Evolutionary conservation across 2,329 filamentous ascomycete species (phyloP).

Genomic region (Zymoseptoria crescenta): DNA sequence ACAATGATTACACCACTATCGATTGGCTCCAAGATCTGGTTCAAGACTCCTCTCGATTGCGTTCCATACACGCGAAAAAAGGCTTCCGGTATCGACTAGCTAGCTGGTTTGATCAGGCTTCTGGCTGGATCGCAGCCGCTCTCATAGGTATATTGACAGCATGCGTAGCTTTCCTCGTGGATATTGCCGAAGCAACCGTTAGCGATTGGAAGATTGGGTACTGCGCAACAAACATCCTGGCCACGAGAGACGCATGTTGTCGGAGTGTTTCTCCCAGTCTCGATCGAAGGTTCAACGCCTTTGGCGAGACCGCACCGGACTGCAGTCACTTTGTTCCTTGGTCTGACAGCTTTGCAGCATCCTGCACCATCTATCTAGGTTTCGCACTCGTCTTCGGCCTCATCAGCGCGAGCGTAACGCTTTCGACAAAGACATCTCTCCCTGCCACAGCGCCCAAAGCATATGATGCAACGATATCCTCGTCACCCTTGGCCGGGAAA

Average conservation of each 20-base stretch:
- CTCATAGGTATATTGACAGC: conserved; percentile 50
- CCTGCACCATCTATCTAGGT: conserved; percentile 44
- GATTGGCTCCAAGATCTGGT: conserved; percentile 56
- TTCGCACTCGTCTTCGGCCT: conserved; percentile 45
- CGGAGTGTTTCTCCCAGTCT: conserved; percentile 27
- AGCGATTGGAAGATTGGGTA: conserved; percentile 53
- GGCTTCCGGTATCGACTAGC: conserved; percentile 36
- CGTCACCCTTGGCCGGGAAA: conserved; percentile 35
- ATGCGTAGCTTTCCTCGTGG: conserved; percentile 48
- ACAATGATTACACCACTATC: conserved; percentile 56
- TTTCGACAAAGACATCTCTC: conserved; percentile 44
- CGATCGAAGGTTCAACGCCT: conserved; percentile 1
- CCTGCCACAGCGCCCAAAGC: conserved; percentile 35
- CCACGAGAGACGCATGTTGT: conserved; percentile 47
- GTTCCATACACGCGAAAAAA: conserved; percentile 36
- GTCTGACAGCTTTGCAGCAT: conserved; percentile 34
- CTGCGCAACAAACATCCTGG: conserved; percentile 40
- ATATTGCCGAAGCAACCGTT: conserved; percentile 47
- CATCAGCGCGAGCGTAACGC: conserved; percentile 42
- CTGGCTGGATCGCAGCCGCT: conserved; percentile 50
- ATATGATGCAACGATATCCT: conserved; percentile 24
- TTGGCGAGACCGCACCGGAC: conserved; percentile 20
- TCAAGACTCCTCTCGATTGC: conserved; percentile 50
- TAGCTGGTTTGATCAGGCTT: conserved; percentile 43
- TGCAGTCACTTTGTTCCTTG: conserved; percentile 41